Conservation (phyloP, 2,329 filamentous ascomycete genomes). For the Apiospora phragmitis region DNA sequence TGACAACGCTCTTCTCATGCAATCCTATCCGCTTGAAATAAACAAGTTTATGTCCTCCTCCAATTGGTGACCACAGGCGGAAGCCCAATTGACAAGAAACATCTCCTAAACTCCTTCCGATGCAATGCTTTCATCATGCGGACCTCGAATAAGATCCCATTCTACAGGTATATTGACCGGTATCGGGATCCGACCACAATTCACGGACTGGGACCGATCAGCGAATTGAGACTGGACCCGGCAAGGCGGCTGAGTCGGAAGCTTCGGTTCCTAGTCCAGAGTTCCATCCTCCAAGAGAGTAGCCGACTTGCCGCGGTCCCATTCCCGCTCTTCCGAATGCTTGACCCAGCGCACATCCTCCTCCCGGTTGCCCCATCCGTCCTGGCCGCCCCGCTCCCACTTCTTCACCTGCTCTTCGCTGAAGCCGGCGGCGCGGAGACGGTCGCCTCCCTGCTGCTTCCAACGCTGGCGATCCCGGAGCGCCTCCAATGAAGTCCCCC, state of each 20-base stretch:
- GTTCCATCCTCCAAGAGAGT: neutral
- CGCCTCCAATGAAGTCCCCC: constrained; percentile 79
- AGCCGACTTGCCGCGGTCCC: constrained; percentile 55
- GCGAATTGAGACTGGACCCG: no score
- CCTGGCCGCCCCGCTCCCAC: constrained; percentile 66
- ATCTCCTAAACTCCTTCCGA: neutral
- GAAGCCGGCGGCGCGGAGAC: constrained; percentile 77
- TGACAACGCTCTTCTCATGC: neutral
- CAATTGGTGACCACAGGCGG: neutral
- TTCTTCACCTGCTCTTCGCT: constrained; percentile 71
- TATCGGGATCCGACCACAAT: neutral
- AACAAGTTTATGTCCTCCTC: neutral
- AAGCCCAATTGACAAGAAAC: neutral
- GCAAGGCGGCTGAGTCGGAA: neutral
- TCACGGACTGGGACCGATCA: neutral
- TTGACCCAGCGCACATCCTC: constrained; percentile 74
- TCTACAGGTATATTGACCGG: neutral
- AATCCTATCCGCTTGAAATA: neutral
- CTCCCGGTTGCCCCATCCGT: constrained; percentile 41
- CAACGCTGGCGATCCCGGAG: constrained; percentile 78
- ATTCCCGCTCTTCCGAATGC: constrained; percentile 62
- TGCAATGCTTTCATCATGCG: neutral
- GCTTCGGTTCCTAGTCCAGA: neutral
- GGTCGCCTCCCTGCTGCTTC: constrained; percentile 72
- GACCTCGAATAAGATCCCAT: neutral